Percentiles rank a stretch among this genome's conserved stretches.
Evolutionary conservation across 2,329 filamentous ascomycete genomes (phyloP).

Genomic region (Huntiella savannae): DNA sequence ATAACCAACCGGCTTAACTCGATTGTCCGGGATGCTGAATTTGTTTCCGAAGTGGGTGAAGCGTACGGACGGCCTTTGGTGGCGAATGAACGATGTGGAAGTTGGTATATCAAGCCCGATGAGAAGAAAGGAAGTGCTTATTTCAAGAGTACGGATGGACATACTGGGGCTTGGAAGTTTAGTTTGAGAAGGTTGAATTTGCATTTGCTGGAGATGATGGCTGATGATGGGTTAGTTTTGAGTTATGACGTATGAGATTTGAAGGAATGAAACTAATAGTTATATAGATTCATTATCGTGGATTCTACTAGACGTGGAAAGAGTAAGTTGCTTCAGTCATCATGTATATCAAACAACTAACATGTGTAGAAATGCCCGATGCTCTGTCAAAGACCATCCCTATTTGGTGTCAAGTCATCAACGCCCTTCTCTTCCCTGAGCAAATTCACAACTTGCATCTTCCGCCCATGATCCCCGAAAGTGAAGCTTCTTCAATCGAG

Average conservation of each 20-base stretch:
- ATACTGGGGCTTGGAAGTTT: constrained; percentile 79
- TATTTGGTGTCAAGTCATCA: constrained; percentile 81
- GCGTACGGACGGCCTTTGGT: constrained; percentile 49
- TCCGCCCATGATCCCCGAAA: constrained; percentile 52
- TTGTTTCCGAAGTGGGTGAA: constrained; percentile 43
- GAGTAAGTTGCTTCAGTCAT: constrained; percentile 28
- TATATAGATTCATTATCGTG: constrained; percentile 53
- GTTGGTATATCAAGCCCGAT: constrained; percentile 67
- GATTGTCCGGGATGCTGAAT: constrained; percentile 56
- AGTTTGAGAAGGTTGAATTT: constrained; percentile 70
- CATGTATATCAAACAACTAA: constrained; percentile 7
- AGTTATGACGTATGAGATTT: neutral
- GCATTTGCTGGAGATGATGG: constrained; percentile 53
- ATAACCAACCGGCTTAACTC: constrained; percentile 70
- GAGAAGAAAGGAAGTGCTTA: constrained; percentile 59
- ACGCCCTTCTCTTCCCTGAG: constrained; percentile 54
- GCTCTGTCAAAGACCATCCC: constrained; percentile 85
- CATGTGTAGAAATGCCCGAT: constrained; percentile 58
- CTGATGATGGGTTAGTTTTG: constrained; percentile 40
- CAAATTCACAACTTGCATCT: constrained; percentile 40
- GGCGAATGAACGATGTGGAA: constrained; percentile 87
- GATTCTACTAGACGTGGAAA: constrained; percentile 89
- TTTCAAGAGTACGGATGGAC: constrained; percentile 96
- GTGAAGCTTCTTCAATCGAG: constrained; percentile 65
- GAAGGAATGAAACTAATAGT: neutral